phyloP scores from a whole-genome alignment of 1,284 basidiomycete genomes.

The Sporisorium scitamineum region DNA sequence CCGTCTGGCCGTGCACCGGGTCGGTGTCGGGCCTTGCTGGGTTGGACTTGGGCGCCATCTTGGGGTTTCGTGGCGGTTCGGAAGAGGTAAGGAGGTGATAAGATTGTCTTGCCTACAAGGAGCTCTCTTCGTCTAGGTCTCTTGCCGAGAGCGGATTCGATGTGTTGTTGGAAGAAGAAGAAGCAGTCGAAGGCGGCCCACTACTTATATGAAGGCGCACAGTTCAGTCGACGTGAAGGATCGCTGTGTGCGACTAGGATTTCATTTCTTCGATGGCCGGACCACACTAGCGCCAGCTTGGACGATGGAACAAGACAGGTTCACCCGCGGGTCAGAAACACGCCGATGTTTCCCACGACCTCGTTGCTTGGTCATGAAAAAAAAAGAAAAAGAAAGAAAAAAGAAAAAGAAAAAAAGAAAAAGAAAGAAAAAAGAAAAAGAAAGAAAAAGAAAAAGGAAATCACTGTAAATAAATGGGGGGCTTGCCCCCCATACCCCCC shows the following conservation, averaged over 20 bases:
- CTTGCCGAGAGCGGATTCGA: background rate
- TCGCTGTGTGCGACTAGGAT: background rate
- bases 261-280: background rate
- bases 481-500: too few species aligned
- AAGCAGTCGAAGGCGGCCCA: background rate
- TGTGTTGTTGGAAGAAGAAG: conserved; percentile 2
- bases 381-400: too few species aligned
- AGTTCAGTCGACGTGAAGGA: background rate
- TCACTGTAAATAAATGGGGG: too few species aligned
- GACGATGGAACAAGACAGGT: conserved; percentile 11
- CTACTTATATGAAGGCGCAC: conserved; percentile 15
- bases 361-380: too few species aligned
- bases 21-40: conserved; percentile 51
- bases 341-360: too few species aligned
- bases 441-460: too few species aligned
- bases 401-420: too few species aligned
- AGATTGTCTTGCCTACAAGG: background rate
- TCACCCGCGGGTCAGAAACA: conserved; percentile 34
- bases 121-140: too few species aligned
- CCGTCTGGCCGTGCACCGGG: conserved; percentile 57
- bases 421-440: too few species aligned
- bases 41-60: conserved; percentile 52
- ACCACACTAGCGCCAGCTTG: background rate
- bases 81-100: background rate
- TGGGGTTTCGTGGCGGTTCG: background rate